These are phyloP conservation scores for Cutaneotrichosporon curvatum DNA, from an alignment of 1,284 basidiomycete genomes.

Conservation along the genomic window DNA sequence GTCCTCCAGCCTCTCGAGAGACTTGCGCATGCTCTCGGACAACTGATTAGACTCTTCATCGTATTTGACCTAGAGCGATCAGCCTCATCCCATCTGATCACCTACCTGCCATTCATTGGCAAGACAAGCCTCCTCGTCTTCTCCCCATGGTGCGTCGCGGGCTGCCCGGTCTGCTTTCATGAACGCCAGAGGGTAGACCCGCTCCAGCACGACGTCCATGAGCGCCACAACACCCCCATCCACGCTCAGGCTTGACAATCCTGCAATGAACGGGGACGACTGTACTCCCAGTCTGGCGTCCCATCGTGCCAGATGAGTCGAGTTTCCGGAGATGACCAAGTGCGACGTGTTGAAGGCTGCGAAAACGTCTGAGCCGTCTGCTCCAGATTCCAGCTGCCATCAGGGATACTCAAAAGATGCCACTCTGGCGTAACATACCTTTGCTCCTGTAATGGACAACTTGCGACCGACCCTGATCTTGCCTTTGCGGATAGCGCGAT, in stretches of 20 bases:
- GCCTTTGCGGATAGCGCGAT: constrained; percentile 60
- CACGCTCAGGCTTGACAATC: constrained; percentile 66
- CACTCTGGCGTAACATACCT: constrained; percentile 50
- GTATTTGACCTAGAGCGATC: constrained; percentile 30
- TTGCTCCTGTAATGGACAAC: constrained; percentile 69
- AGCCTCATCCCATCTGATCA: neutral
- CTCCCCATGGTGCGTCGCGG: constrained; percentile 58
- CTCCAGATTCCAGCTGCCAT: constrained; percentile 59
- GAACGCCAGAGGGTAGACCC: constrained; percentile 50
- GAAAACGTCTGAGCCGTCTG: constrained; percentile 74
- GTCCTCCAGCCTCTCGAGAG: constrained; percentile 29
- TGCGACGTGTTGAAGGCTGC: constrained; percentile 64
- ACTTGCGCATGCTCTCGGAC: constrained; percentile 27
- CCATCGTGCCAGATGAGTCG: constrained; percentile 78
- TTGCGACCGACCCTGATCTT: constrained; percentile 72
- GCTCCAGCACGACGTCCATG: constrained; percentile 68
- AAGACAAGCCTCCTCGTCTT: constrained; percentile 59
- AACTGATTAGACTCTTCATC: constrained; percentile 30
- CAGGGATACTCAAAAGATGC: constrained; percentile 1
- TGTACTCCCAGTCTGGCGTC: constrained; percentile 76
- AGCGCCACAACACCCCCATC: constrained; percentile 74
- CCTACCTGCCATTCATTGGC: constrained; percentile 64
- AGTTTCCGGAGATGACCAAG: constrained; percentile 72
- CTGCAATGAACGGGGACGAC: constrained; percentile 56
- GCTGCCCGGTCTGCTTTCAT: constrained; percentile 52